These are phyloP conservation scores for Geranium rotundifolium DNA, from an alignment of 345 rosid species.

Conservation along the genomic window DNA sequence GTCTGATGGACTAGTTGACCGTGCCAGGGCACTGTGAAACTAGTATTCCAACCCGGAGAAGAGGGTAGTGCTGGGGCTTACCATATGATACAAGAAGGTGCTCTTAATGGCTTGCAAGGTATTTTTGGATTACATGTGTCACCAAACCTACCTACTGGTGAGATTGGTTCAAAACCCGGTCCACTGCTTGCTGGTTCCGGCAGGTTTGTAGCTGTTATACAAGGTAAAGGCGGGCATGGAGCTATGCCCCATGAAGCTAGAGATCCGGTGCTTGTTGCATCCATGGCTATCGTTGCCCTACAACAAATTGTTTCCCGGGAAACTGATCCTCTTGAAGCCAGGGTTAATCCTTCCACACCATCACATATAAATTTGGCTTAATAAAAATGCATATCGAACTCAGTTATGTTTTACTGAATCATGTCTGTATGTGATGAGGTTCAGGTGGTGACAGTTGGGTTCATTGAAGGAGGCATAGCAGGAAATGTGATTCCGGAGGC, in stretches of 20 bases:
- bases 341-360: conserved; percentile 7
- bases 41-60: conserved; percentile 62
- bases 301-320: conserved; percentile 52
- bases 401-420: neutral
- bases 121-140: conserved; percentile 40
- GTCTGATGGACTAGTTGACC: neutral
- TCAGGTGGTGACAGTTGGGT: conserved; percentile 22
- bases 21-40: conserved; percentile 45
- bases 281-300: conserved; percentile 37
- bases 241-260: conserved; percentile 29
- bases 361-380: too few species aligned
- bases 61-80: conserved; percentile 43
- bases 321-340: conserved; percentile 39
- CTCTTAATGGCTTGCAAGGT: conserved; percentile 30
- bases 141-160: conserved; percentile 28
- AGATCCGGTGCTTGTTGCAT: conserved; percentile 36
- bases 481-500: conserved; percentile 35
- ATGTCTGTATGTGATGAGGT: neutral
- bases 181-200: conserved; percentile 36
- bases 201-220: conserved; percentile 26
- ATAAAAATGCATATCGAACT: neutral
- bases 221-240: conserved; percentile 43
- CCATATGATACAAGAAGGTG: conserved; percentile 42
- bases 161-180: conserved; percentile 42
- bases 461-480: conserved; percentile 33